Evolutionary conservation across 2,329 filamentous ascomycete species (phyloP).

Genomic region (Aspergillus chevalieri): DNA sequence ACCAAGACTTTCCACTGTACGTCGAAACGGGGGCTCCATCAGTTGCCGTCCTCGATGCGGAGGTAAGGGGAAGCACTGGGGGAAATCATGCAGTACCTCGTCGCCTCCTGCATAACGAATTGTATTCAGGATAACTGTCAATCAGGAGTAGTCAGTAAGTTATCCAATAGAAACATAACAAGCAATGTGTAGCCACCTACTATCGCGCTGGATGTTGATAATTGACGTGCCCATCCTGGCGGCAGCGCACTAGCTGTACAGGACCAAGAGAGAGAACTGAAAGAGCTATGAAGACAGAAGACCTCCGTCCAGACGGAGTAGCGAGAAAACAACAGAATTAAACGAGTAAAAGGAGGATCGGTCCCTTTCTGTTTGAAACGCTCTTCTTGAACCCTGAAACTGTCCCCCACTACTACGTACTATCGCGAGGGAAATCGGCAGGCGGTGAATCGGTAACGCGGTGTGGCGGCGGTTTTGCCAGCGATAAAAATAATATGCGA

Average conservation of each 20-base stretch:
- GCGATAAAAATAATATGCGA: too few relatives aligned
- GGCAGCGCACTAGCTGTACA: neutral
- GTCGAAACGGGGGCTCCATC: conserved; percentile 14
- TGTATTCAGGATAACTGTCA: conserved; percentile 62
- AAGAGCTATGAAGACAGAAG: too few relatives aligned
- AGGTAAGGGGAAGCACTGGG: conserved; percentile 12
- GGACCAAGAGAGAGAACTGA: neutral
- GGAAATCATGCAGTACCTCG: conserved; percentile 52
- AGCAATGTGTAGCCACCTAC: conserved; percentile 42
- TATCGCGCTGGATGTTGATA: conserved; percentile 74
- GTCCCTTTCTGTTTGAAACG: too few relatives aligned
- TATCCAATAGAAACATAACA: neutral
- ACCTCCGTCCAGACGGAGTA: too few relatives aligned
- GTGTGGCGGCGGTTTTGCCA: conserved; percentile 4
- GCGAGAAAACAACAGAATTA: too few relatives aligned
- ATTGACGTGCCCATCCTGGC: conserved; percentile 74
- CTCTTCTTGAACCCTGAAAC: too few relatives aligned
- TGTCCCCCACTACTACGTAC: too few relatives aligned
- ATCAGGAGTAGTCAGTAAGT: conserved; percentile 8
- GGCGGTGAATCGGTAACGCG: conserved; percentile 4
- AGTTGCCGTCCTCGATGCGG: conserved; percentile 18
- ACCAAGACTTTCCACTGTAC: conserved; percentile 92
- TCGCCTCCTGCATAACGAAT: conserved; percentile 73
- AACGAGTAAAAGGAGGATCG: too few relatives aligned
- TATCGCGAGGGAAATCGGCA: neutral